Base-by-base conservation (phyloP, 2,329 filamentous ascomycete genomes). In the Phialophora expanda region DNA sequence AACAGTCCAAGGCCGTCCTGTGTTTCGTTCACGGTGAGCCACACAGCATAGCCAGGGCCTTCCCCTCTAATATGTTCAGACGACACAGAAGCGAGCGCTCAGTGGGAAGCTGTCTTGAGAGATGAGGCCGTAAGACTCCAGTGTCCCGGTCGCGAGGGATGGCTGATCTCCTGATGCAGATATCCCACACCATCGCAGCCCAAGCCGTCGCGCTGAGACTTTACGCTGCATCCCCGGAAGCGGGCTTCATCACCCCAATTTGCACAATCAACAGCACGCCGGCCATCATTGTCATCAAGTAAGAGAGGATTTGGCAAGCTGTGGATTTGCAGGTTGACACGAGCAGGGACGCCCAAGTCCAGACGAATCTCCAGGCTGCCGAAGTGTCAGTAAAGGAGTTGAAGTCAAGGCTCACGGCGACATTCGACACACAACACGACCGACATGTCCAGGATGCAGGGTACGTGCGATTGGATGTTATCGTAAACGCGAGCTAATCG, bases 201-300 rank as follows among this genome's bases (percentile, higher is more conserved):
- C 86, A 88, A 73, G 86, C 91, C 2, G 83, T 97, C 22, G 79
- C 89, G 7, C 82, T 97, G 24, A 86, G 89, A 58, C 82, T 97
- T 24, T 78, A 83, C 38, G 87, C 89, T 20, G 91, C 89, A 24
- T 93, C 90, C 1, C 86, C 90, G 70, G 93, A 97, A 80, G 92
- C 92, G 9, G 88, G 86, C 5, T 96, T 92, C 73, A 82, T 98
- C 14, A 86, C 89, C 9, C 91, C 91, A 54, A 91, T 97, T 73
- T 96, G 92, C 73, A 91, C 92, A 0, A 81, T 97, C n/a, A 85
- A 87, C 0, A 87, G 87, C 70, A 87, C 87, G n/a, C 93, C 94
- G 0, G 90, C 90, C 1, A 79, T 97, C 8, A 85, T 97, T 17
- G 82, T 96, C 22, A 93, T 97, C 72, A 87, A 89, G 86, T 89